Base-by-base conservation (phyloP, 148 eudicot species). In the Dianthus caryophyllus region DNA sequence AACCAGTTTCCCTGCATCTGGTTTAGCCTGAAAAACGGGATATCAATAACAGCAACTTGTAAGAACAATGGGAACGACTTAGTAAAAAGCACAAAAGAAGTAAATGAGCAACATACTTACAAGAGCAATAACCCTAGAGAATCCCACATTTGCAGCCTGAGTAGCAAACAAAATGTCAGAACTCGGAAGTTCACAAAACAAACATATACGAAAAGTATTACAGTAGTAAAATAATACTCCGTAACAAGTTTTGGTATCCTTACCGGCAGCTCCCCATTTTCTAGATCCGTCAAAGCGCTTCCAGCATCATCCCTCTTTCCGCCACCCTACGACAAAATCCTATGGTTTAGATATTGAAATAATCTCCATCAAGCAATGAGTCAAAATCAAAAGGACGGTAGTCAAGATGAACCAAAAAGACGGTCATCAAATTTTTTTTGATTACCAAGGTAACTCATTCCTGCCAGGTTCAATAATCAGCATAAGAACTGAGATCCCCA, bases 121-220 rank as follows among this genome's bases (percentile, higher is more conserved):
- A 70, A 91, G 90, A 67, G 89, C 69, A 27, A 91, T 39, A 24
- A 91, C 86, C 71, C 96, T 82, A 43, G 82, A 72, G 74, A 86
- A 86, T 63, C 96, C 87, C 54, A 88, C 90, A 76, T 91, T 88
- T 53, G 85, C 90, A 70, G 97, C 90, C 96, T 91, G 76, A 55
- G 65, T 69, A 41, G 64, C 27, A 51, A 80, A 76, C 53, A 47
- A 41, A 22, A 33, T 27, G 48, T 81, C 50, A 83, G 66, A 69
- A 67, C 43, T 81, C 50, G 81, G 66, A 69, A 67, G 47, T 58
- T 53, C 30, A 4, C 38, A 38, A 56, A 75, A n/a, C 33, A 70
- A 47, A n/a, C 15, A 21, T 57, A 17, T 24, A 26, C 15, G 33
- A 44, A 63, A 44, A 3, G 26, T 22, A 44, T 2, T 31, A n/a